phyloP scores from a whole-genome alignment of 371 early-diverging fungal species.

The Lichtheimia ornata region DNA sequence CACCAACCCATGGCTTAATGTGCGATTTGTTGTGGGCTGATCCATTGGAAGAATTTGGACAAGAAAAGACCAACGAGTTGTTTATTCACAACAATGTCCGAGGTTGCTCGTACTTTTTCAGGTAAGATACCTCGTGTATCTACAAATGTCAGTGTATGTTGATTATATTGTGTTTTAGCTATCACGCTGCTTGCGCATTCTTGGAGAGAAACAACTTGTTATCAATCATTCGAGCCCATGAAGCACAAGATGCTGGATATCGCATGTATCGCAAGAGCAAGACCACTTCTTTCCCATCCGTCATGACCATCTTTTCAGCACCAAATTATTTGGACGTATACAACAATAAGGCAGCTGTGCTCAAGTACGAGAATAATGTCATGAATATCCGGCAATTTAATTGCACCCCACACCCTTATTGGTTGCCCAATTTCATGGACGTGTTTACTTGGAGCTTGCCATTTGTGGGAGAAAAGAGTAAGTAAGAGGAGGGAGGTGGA shows the following conservation, averaged over 20 bases:
- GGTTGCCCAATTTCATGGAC: slow-evolving; percentile 97
- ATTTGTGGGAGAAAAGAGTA: slow-evolving; percentile 98
- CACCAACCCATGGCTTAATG: slow-evolving; percentile 93
- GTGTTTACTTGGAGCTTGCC: slow-evolving; percentile 98
- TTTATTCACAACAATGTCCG: slow-evolving; percentile 91
- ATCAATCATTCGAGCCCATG: slow-evolving; percentile 96
- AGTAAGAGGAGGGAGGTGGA: slow-evolving; percentile 7
- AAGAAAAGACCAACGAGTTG: slow-evolving; percentile 77
- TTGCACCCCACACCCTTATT: slow-evolving; percentile 93
- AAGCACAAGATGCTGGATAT: slow-evolving; percentile 97
- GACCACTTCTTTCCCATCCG: slow-evolving; percentile 92
- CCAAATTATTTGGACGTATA: slow-evolving; percentile 98
- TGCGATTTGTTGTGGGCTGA: slow-evolving; percentile 99
- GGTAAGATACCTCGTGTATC: slow-evolving; percentile 31
- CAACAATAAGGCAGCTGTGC: slow-evolving; percentile 96
- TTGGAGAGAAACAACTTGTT: slow-evolving; percentile 91
- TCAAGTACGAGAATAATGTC: slow-evolving; percentile 95
- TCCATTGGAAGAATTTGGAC: slow-evolving; percentile 95
- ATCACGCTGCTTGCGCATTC: slow-evolving; percentile 90
- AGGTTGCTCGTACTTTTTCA: slow-evolving; percentile 94
- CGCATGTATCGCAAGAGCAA: slow-evolving; percentile 94
- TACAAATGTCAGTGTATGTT: not conserved
- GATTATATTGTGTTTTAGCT: slow-evolving; percentile 49
- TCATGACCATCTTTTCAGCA: slow-evolving; percentile 97
- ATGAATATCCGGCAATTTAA: slow-evolving; percentile 95